These are phyloP conservation scores for Aspergillus carlsbadensis DNA, from an alignment of 495 filamentous ascomycete species.

Conservation along the genomic window DNA sequence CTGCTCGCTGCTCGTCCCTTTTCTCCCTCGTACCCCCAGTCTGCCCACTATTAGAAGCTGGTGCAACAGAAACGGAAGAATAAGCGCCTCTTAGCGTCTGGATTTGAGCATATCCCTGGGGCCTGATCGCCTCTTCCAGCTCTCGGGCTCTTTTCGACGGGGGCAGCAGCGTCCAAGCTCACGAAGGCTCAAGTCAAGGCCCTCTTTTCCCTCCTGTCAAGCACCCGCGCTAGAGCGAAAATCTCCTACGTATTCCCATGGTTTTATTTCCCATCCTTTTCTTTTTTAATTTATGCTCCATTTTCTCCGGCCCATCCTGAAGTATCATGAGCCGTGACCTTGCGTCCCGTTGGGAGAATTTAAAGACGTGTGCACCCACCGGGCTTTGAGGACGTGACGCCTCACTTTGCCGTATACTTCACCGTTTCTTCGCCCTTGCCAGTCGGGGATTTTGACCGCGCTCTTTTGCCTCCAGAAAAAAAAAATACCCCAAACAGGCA, in stretches of 20 bases:
- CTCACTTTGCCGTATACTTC: slow-evolving; percentile 35
- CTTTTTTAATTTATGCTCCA: not conserved
- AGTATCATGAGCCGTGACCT: not conserved
- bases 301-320: slow-evolving; percentile 1
- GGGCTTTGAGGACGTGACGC: slow-evolving; percentile 22
- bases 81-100: not conserved
- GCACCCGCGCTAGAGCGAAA: slow-evolving; percentile 8
- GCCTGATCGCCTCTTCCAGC: not conserved
- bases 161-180: not conserved
- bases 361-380: slow-evolving; percentile 16
- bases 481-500: not conserved
- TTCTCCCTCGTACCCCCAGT: not conserved
- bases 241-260: slow-evolving; percentile 10
- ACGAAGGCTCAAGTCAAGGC: no score
- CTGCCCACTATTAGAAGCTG: not conserved
- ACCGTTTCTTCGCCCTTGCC: slow-evolving; percentile 20
- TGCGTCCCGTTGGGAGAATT: not conserved
- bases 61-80: not conserved
- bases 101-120: not conserved
- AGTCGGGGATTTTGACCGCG: slow-evolving; percentile 9
- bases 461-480: not conserved
- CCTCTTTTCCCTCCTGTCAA: not conserved
- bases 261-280: not conserved
- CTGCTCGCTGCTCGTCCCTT: slow-evolving; percentile 5
- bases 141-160: not conserved